Evolutionary conservation across 805 yeast genomes (phyloP), one percentile per base, ranked within the genome.

Genomic region (Lachancea sp.): DNA sequence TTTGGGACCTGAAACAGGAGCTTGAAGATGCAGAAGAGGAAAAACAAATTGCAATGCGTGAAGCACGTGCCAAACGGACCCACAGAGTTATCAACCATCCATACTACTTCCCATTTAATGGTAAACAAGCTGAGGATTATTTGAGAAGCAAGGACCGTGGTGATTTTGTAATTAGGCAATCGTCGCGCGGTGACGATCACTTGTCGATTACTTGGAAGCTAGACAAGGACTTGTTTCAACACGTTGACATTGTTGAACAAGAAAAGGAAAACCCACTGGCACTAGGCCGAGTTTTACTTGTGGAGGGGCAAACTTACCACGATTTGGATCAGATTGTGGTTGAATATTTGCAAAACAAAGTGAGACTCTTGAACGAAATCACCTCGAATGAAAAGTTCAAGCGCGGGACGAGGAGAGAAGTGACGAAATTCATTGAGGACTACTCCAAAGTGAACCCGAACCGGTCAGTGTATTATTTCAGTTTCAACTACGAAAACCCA

Each of bases 151-250:
- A 83, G 58, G 76, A 80, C 31, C 81, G 89, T 48, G 99, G 99
- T 39, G 95, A 86, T 51, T 76, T 87, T 64, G 95, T 92, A 16
- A 83, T 92, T 41, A 76, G 99, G 51, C 99, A 97, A 15, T 87
- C 97, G 0, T 86, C 95, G 8, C 78, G 80, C 47, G 98, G 98
- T 31, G 71, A 75, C 34, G 84, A 86, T 47, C 96, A 80, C 61
- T 71, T 92, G 51, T 88, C 96, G 2, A 80, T 90, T 30, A 90
- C 99, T 0, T 92, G 97, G 97, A 92, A 92, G 60, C 89, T 92
- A 34, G 92, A 85, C 45, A 90, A 85, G 57, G 83, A 81, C 58
- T 66, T 90, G 46, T 92, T 83, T 65, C 97, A 92, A 60, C 97
- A 92, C 60, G 68, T 92, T 48, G 92, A 88, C 51, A 83, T 92